Evolutionary conservation across 768 basidiomycete species (phyloP), one percentile per base, ranked within the genome.

Genomic region (Russula emetica): DNA sequence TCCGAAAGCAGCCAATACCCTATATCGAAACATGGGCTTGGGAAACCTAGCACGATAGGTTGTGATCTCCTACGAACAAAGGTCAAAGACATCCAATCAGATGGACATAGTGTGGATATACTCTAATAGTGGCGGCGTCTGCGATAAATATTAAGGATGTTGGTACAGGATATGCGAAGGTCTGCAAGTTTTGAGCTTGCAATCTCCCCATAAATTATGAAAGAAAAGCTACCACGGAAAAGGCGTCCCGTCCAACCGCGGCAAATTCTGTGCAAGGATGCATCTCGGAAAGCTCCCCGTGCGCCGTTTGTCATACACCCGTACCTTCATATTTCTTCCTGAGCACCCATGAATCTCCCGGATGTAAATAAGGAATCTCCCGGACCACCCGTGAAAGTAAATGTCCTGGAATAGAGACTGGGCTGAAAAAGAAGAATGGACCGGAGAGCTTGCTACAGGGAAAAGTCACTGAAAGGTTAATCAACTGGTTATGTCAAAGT

Each of bases 121-220:
- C 67, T 47, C 62, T 67, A 7, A 67, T 65, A 49, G 60, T 51
- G 5, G 28, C 59, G 5, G 60, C 30, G 20, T 67, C 66, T 28
- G 66, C 66, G 16, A 67, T 49, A 22, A 11, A 30, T 16, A 67
- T 24, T 1, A 20, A 1, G 20, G 8, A n/a, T 1, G n/a, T 22
- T 5, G 54, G 13, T 18, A 9, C 20, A 45, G 66, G 66, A 28
- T 55, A 64, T 13, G 30, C 24, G 30, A 34, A 34, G 10, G 28
- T 24, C 66, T 64, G 13, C 22, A 24, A 34, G n/a, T 18, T n/a
- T 56, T 26, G 2, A 30, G 5, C 26, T 22, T 61, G 26, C n/a
- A 18, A 24, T 13, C 5, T 5, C n/a, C 34, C 45, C 18, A 2
- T 22, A 6, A 7, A 34, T 13, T 24, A 14, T 2, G 9, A 2